phyloP scores from a whole-genome alignment of 2,329 filamentous ascomycete genomes.

The Fusarium sp. region DNA sequence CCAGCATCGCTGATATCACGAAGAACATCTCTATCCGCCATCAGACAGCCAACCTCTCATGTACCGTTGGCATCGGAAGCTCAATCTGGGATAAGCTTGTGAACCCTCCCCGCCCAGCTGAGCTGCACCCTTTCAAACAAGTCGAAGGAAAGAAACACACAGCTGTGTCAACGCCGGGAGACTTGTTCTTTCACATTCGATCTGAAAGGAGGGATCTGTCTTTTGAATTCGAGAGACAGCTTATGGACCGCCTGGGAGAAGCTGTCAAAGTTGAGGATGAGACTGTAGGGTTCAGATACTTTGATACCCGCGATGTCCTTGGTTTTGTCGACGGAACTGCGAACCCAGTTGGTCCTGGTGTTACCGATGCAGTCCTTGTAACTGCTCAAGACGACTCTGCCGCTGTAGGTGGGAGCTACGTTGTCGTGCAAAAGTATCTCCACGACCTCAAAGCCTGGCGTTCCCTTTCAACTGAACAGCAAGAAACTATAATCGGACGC shows the following conservation, averaged over 20 bases:
- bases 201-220: constrained; percentile 63
- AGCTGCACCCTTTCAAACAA: constrained; percentile 60
- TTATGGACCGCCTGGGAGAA: constrained; percentile 58
- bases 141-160: constrained; percentile 59
- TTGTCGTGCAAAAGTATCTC: constrained; percentile 67
- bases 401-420: constrained; percentile 60
- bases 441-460: constrained; percentile 60
- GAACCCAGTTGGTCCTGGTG: constrained; percentile 59
- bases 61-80: constrained; percentile 63
- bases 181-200: constrained; percentile 66
- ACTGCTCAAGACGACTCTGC: constrained; percentile 51
- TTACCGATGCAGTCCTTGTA: constrained; percentile 55
- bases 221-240: constrained; percentile 65
- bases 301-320: constrained; percentile 64
- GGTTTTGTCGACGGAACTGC: constrained; percentile 68
- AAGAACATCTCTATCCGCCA: constrained; percentile 64
- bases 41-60: constrained; percentile 54
- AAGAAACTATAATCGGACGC: constrained; percentile 64
- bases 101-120: constrained; percentile 54
- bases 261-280: constrained; percentile 59
- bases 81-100: constrained; percentile 59
- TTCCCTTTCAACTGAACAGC: constrained; percentile 56
- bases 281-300: constrained; percentile 66
- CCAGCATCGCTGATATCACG: constrained; percentile 54
- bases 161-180: constrained; percentile 63